A percentile compares a stretch with the other conserved stretches of the same genome.
These are phyloP conservation scores for Saccharomycopsis selenospora DNA, from an alignment of 805 yeast species.

Conservation along the genomic window DNA sequence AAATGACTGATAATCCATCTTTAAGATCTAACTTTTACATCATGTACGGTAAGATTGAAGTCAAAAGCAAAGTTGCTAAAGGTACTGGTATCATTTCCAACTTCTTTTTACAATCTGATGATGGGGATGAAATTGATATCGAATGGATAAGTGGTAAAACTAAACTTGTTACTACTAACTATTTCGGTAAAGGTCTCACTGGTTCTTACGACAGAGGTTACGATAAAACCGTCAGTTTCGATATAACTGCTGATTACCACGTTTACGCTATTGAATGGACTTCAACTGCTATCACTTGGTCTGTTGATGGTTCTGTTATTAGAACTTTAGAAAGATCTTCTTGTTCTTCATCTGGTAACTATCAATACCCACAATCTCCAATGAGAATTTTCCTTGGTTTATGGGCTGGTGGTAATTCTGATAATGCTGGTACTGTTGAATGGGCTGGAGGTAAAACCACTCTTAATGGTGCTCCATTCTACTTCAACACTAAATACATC, in stretches of 20 bases:
- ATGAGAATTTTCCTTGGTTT: constrained; percentile 63
- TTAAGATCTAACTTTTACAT: constrained; percentile 56
- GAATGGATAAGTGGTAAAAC: constrained; percentile 83
- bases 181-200: constrained; percentile 74
- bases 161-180: constrained; percentile 69
- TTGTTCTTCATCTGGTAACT: constrained; percentile 36
- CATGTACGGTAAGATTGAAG: constrained; percentile 70
- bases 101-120: constrained; percentile 64
- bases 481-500: constrained; percentile 54
- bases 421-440: constrained; percentile 60
- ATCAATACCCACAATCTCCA: constrained; percentile 87
- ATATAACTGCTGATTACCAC: constrained; percentile 57
- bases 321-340: constrained; percentile 43
- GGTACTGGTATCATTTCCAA: constrained; percentile 63
- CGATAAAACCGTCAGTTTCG: constrained; percentile 22
- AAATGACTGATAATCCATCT: constrained; percentile 54
- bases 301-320: constrained; percentile 58
- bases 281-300: constrained; percentile 56
- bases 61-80: constrained; percentile 46
- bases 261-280: constrained; percentile 87
- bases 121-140: constrained; percentile 80
- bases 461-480: constrained; percentile 58
- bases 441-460: constrained; percentile 84
- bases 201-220: constrained; percentile 72
- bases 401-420: constrained; percentile 81